Evolutionary conservation across 1,139 yeast genomes (phyloP), one percentile per base, ranked within the genome.

Genomic region (Ogataea hybrid): DNA sequence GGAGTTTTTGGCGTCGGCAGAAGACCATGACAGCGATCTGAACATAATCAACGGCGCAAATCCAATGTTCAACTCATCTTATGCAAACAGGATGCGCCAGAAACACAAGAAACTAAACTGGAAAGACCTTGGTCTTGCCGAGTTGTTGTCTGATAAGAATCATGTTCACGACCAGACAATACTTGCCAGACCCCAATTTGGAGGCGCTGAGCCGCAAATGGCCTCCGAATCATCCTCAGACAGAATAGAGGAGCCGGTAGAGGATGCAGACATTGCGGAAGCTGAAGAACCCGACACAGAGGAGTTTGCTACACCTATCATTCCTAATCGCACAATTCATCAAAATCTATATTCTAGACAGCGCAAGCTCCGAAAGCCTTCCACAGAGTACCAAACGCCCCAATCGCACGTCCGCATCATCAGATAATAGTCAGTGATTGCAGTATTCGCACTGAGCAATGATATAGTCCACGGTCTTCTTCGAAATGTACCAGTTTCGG

Each of bases 81-180:
- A 56, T 37, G 52, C 61, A 0, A 53, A 53, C 28, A 44, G 59
- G 23, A 50, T 51, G 50, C 52, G 46, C 21, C 59, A 54, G 28
- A 56, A 59, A 31, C 47, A 51, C 28, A 50, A 50, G 30, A 50
- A 47, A 12, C 45, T 56, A 21, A 59, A 58, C 17, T 67, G 70
- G 70, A 61, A 56, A 41, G 69, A 67, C 46, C 47, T 64, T 11
- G 67, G 63, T n/a, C 39, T 65, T 4, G 41, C 53, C 7, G 59
- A 57, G 5, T 58, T 67, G 31, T 38, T 61, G 6, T 43, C 47
- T 7, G 52, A 48, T 11, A 55, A 51, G 12, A 35, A 47, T 18
- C 41, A 41, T 25, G 46, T 50, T 14, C 54, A 41, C 18, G 64
- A 56, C 41, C 46, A 37, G 28, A 54, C 58, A 15, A 47, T 57